Percentiles rank a stretch among this genome's conserved stretches.
Conservation (phyloP, 2,329 filamentous ascomycete species). For the Pseudogymnoascus sp. region DNA sequence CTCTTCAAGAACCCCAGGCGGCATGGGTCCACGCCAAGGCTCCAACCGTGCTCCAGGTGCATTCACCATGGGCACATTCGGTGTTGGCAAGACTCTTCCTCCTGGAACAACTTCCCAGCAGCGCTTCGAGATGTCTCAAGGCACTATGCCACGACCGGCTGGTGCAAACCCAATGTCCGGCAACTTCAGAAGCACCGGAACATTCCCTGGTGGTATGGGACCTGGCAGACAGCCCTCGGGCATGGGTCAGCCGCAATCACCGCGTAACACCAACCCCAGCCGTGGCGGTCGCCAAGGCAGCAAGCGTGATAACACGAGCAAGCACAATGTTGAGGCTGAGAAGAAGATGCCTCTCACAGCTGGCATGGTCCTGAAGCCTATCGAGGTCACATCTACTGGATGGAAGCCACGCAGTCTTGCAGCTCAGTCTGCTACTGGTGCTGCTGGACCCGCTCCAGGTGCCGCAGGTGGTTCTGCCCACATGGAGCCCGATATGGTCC, state of each 20-base stretch:
- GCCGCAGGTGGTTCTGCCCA: conserved; percentile 44
- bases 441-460: conserved; percentile 37
- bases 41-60: conserved; percentile 45
- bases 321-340: conserved; percentile 61
- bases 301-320: conserved; percentile 42
- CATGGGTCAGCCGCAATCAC: conserved; percentile 61
- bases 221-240: conserved; percentile 62
- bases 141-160: conserved; percentile 42
- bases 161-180: conserved; percentile 45
- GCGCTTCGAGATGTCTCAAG: conserved; percentile 61
- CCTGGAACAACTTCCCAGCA: conserved; percentile 71
- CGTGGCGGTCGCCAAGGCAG: conserved; percentile 56
- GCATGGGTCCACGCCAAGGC: conserved; percentile 41
- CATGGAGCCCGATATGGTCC: conserved; percentile 85
- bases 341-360: conserved; percentile 90
- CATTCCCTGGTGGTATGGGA: conserved; percentile 53
- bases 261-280: conserved; percentile 52
- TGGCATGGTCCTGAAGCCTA: conserved; percentile 72
- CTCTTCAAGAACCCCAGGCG: conserved; percentile 51
- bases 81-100: conserved; percentile 54
- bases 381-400: conserved; percentile 63
- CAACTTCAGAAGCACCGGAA: conserved; percentile 53
- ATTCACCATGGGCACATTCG: conserved; percentile 67
- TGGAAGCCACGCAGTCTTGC: conserved; percentile 82
- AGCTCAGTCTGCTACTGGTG: conserved; percentile 33